Base-by-base conservation (phyloP, 164 flowering plant species). In the Cinnamomum micranthum region DNA sequence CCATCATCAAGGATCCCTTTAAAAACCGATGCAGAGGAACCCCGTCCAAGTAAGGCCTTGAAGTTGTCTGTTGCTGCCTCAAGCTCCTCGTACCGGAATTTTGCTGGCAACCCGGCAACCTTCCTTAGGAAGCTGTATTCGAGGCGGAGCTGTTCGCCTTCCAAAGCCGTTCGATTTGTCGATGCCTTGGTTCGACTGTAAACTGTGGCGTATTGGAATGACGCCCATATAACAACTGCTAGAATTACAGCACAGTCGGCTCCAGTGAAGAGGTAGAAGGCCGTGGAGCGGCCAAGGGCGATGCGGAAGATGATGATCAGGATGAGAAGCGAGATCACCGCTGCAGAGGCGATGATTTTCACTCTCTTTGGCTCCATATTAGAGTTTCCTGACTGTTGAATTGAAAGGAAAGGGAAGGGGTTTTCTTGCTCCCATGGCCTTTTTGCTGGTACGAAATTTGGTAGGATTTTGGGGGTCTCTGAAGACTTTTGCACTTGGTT, bases 91-190 rank as follows among this genome's bases (percentile, higher is more conserved):
- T 74, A 81, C 23, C 84, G 81, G 78, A 89, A 95, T 67, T 86
- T 89, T 0, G 84, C 86, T 0, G 97, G 98, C 47, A 92, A 82
- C 1, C 98, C 98, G 25, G 95, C 97, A 15, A 92, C 94, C 80
- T 82, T 88, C 25, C 95, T 73, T 0, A 94, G 86, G 79, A 92
- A 94, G 78, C 95, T 94, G 80, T 91, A 94, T 81, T 91, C 95
- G 13, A 85, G 74, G 0, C 95, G 87, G 31, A 94, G 89, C 84
- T 92, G 92, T 3, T 79, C 78, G 14, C 90, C 87, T 70, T 92
- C 91, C 1, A 86, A 79, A 1, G 71, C 83, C 5, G 77, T 20
- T 59, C 77, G 75, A 0, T 71, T 76, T 73, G 82, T 90, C 12
- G 85, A 50, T 58, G 81, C 7, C 52, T 27, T 63, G n/a, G 85